These are phyloP conservation scores for Leptographium procerum DNA, from an alignment of 2,329 filamentous ascomycete genomes.

Conservation along the genomic window DNA sequence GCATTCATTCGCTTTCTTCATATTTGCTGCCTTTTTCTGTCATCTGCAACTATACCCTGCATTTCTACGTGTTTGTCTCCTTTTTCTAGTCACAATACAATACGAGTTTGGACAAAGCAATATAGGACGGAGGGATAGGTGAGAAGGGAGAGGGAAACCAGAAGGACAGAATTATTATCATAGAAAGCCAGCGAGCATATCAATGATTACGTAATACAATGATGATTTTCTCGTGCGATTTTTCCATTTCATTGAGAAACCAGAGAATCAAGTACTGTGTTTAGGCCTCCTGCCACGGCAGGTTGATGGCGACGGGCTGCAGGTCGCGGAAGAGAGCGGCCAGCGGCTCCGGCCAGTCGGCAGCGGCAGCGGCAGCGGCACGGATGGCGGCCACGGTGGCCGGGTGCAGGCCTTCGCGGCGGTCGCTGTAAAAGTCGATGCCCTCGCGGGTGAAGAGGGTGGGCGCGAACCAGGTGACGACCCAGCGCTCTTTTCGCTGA, in stretches of 20 bases:
- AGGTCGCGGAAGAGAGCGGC: conserved; percentile 38
- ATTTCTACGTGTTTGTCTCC: neutral
- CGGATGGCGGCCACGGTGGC: conserved; percentile 25
- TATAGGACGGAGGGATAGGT: too few species aligned
- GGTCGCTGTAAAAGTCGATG: conserved; percentile 64
- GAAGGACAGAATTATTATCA: too few species aligned
- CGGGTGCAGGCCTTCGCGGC: conserved; percentile 45
- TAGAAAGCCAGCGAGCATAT: neutral
- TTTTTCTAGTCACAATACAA: neutral
- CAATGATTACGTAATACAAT: conserved; percentile 12
- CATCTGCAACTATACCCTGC: neutral
- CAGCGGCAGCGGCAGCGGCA: conserved; percentile 19
- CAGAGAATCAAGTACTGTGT: too few species aligned
- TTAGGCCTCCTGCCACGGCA: conserved; percentile 40
- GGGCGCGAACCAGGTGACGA: conserved; percentile 74
- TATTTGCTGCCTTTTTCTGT: too few species aligned
- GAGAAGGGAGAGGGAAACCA: too few species aligned
- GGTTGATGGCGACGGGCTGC: conserved; percentile 36
- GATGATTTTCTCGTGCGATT: neutral
- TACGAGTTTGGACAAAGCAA: too few species aligned
- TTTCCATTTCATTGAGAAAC: too few species aligned
- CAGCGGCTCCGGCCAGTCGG: conserved; percentile 40
- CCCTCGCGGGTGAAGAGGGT: conserved; percentile 77
- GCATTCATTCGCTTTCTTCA: too few species aligned
- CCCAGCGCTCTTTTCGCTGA: conserved; percentile 47